Percentiles rank a stretch among this genome's conserved stretches.
Conservation (phyloP, 495 filamentous ascomycete species). For the Penicillium soppii region DNA sequence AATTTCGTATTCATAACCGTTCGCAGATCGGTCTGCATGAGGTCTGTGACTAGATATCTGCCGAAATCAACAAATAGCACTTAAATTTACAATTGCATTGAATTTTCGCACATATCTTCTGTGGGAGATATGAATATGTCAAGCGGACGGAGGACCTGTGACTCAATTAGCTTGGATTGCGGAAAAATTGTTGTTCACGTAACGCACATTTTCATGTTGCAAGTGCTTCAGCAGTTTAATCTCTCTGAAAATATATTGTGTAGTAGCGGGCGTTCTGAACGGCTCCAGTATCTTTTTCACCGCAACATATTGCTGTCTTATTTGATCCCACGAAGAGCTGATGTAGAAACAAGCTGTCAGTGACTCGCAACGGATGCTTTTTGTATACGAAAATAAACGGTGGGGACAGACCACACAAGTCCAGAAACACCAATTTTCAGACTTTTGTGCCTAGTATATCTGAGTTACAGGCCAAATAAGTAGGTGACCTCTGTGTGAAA, state of each 20-base stretch:
- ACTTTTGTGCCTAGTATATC: background rate
- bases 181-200: too few species aligned
- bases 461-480: background rate
- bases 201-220: slow-evolving; percentile 79
- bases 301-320: slow-evolving; percentile 67
- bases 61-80: background rate
- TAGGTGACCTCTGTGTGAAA: too few species aligned
- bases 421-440: background rate
- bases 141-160: slow-evolving; percentile 80
- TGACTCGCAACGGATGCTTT: too few species aligned
- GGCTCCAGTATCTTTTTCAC: slow-evolving; percentile 98
- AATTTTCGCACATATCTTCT: slow-evolving; percentile 73
- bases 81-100: background rate
- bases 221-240: slow-evolving; percentile 88
- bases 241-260: slow-evolving; percentile 87
- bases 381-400: too few species aligned
- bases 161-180: slow-evolving; percentile 1
- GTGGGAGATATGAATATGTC: slow-evolving; percentile 92
- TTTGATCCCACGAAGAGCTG: slow-evolving; percentile 17
- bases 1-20: slow-evolving; percentile 81
- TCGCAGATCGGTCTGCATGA: slow-evolving; percentile 87
- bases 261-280: slow-evolving; percentile 84
- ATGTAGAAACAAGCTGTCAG: background rate
- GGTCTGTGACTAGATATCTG: slow-evolving; percentile 89
- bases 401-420: background rate